Evolutionary conservation across 306 rosid species (phyloP).

Genomic region (Vigna nakashimae): DNA sequence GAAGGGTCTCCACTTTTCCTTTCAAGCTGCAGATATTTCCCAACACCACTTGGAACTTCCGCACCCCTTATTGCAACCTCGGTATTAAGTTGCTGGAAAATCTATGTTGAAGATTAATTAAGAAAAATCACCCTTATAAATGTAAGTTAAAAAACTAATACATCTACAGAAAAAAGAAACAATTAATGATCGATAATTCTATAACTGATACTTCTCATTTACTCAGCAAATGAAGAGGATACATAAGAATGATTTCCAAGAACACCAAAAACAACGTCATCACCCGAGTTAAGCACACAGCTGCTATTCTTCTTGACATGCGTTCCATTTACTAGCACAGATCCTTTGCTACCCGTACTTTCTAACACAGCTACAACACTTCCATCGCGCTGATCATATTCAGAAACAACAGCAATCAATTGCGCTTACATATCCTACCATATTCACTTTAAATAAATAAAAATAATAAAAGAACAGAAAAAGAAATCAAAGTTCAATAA

Average conservation of each 20-base stretch:
- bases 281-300: slow-evolving; percentile 77
- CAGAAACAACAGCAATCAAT: slow-evolving; percentile 56
- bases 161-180: not conserved
- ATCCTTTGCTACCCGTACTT: slow-evolving; percentile 78
- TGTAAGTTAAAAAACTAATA: slow-evolving; percentile 7
- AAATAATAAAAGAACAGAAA: not conserved
- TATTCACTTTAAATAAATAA: slow-evolving; percentile 38
- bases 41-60: slow-evolving; percentile 65
- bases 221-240: slow-evolving; percentile 60
- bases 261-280: slow-evolving; percentile 77
- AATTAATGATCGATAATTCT: not conserved
- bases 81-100: slow-evolving; percentile 65
- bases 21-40: slow-evolving; percentile 66
- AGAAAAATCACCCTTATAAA: slow-evolving; percentile 50
- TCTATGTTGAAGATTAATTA: slow-evolving; percentile 58
- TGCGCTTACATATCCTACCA: slow-evolving; percentile 46
- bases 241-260: slow-evolving; percentile 83
- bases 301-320: slow-evolving; percentile 66
- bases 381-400: slow-evolving; percentile 61
- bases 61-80: slow-evolving; percentile 67
- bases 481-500: slow-evolving; percentile 12
- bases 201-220: not conserved
- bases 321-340: slow-evolving; percentile 76
- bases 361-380: slow-evolving; percentile 70
- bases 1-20: slow-evolving; percentile 86